These are phyloP conservation scores for Dictyostelium capitatum DNA, from an alignment of 78 protist species.

Conservation along the genomic window DNA sequence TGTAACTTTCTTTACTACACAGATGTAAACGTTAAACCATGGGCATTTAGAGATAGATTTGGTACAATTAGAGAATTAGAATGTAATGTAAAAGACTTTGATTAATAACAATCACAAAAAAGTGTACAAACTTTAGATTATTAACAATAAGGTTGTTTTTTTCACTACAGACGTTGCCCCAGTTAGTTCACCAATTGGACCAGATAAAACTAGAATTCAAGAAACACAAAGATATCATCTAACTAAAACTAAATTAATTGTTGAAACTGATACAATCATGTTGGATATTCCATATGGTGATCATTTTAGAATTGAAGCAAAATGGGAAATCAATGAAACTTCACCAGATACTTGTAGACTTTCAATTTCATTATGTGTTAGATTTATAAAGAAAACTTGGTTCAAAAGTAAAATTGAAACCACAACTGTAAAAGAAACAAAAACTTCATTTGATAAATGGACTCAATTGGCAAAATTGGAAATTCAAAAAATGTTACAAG, in stretches of 20 bases:
- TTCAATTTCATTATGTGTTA: constrained; percentile 42
- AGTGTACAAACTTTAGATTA: too few species aligned
- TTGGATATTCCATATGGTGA: constrained; percentile 87
- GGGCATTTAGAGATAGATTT: constrained; percentile 56
- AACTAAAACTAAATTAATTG: constrained; percentile 20
- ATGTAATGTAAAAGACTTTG: not conserved
- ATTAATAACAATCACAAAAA: not conserved
- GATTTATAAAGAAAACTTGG: constrained; percentile 84
- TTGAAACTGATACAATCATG: constrained; percentile 80
- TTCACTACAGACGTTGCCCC: constrained; percentile 79
- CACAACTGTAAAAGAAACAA: constrained; percentile 79
- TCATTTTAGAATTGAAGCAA: constrained; percentile 84
- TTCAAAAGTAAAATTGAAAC: constrained; percentile 83
- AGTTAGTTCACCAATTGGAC: constrained; percentile 86
- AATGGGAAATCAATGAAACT: constrained; percentile 78
- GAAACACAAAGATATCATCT: constrained; percentile 85
- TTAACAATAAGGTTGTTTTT: too few species aligned
- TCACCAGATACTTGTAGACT: constrained; percentile 72
- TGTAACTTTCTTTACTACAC: not conserved
- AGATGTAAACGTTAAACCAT: constrained; percentile 44
- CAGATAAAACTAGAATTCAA: constrained; percentile 72
- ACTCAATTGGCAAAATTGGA: constrained; percentile 69
- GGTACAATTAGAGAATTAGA: constrained; percentile 76
- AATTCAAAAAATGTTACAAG: constrained; percentile 52
- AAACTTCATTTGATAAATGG: constrained; percentile 69